Conservation (phyloP, 2,329 filamentous ascomycete species). For the Fusarium sp. region DNA sequence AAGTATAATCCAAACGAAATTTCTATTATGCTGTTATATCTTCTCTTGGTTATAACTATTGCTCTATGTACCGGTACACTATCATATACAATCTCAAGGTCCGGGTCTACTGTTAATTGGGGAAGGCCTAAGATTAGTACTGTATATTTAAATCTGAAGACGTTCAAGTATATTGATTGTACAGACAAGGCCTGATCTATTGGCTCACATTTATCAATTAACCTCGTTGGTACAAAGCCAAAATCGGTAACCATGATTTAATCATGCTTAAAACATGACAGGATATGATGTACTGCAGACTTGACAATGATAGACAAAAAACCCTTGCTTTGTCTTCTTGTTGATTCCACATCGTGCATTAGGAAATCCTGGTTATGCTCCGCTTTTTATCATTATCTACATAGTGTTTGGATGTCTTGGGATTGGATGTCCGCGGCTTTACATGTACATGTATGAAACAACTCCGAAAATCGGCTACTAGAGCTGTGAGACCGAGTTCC, state of each 20-base stretch:
- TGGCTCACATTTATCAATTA: too few species aligned
- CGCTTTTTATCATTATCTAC: neutral
- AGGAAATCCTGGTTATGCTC: neutral
- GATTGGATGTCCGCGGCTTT: neutral
- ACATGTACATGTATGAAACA: neutral
- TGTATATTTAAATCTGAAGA: too few species aligned
- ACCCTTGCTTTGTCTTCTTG: neutral
- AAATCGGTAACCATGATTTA: neutral
- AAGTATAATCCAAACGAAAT: conserved; percentile 1
- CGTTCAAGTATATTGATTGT: too few species aligned
- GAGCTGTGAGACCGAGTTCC: conserved; percentile 1
- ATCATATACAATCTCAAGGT: too few species aligned
- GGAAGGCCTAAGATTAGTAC: too few species aligned
- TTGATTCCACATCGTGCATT: conserved; percentile 27
- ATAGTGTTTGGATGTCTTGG: neutral
- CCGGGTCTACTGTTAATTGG: too few species aligned
- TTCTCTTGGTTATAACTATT: too few species aligned
- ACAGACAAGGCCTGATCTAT: too few species aligned
- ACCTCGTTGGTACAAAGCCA: neutral
- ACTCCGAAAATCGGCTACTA: conserved; percentile 41
- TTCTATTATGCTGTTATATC: neutral
- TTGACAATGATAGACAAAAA: neutral
- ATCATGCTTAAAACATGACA: neutral
- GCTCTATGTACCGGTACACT: too few species aligned
- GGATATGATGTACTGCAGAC: neutral